Evolutionary conservation across 345 rosid species (phyloP).

Genomic region (Hibiscus tridactylites): DNA sequence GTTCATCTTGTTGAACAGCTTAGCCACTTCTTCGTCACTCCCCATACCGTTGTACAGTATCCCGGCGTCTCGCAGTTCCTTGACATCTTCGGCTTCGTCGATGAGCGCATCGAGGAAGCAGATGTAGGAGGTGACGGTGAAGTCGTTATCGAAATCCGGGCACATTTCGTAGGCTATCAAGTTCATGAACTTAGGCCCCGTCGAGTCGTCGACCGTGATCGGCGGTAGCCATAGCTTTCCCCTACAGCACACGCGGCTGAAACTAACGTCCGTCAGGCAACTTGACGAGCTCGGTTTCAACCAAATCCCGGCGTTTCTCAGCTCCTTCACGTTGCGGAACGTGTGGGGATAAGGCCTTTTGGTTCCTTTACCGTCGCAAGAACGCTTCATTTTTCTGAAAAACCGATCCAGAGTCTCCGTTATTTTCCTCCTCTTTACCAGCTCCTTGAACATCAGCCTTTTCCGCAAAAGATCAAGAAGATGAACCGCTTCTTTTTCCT

Average conservation of each 20-base stretch:
- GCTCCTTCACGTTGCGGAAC: slow-evolving; percentile 8
- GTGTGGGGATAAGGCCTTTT: neutral
- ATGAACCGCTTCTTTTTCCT: neutral
- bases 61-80: slow-evolving; percentile 4
- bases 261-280: neutral
- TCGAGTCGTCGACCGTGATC: slow-evolving; percentile 9
- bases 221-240: slow-evolving; percentile 14
- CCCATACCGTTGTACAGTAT: slow-evolving; percentile 10
- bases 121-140: neutral
- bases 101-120: slow-evolving; percentile 13
- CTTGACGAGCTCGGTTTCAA: neutral
- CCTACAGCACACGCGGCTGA: neutral
- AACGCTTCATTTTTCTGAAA: neutral
- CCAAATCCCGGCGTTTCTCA: slow-evolving; percentile 7
- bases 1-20: slow-evolving; percentile 3
- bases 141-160: neutral
- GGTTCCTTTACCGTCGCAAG: neutral
- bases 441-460: neutral
- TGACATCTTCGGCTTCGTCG: slow-evolving; percentile 13
- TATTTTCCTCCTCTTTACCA: neutral
- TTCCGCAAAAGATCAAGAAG: slow-evolving; percentile 15
- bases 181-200: slow-evolving; percentile 14
- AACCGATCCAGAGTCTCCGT: too few relatives aligned
- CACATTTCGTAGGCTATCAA: slow-evolving; percentile 20
- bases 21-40: slow-evolving; percentile 5